phyloP scores from a whole-genome alignment of 495 filamentous ascomycete species.

The Aspergillus indologenus region DNA sequence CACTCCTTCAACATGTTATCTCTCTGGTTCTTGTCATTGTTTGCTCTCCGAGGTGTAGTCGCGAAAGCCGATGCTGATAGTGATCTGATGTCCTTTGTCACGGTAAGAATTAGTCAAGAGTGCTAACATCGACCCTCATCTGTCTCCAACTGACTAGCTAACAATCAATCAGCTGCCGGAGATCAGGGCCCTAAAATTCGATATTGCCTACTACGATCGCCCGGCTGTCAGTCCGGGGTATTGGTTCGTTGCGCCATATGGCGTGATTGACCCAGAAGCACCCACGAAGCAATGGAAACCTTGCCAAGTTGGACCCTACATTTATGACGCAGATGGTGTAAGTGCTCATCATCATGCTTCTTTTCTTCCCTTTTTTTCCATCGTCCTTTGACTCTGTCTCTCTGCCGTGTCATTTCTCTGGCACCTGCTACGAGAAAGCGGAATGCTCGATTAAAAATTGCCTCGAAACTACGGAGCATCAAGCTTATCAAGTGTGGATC shows the following conservation, averaged over 20 bases:
- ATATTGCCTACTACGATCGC: constrained; percentile 25
- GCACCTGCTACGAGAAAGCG: background rate
- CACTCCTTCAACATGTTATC: constrained; percentile 36
- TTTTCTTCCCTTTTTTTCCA: background rate
- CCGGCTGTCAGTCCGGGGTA: constrained; percentile 31
- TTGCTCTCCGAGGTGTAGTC: constrained; percentile 24
- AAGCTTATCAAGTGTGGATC: constrained; percentile 1
- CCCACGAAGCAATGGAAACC: constrained; percentile 32
- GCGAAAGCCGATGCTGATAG: constrained; percentile 32
- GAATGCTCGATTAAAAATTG: background rate
- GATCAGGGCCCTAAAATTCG: constrained; percentile 24
- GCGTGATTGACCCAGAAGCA: constrained; percentile 30
- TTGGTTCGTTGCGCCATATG: constrained; percentile 45
- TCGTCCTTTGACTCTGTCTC: background rate
- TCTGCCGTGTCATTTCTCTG: background rate
- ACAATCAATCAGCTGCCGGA: constrained; percentile 24
- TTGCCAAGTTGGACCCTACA: constrained; percentile 44
- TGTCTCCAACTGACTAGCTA: constrained; percentile 12
- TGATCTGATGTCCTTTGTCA: constrained; percentile 43
- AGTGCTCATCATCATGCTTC: constrained; percentile 6
- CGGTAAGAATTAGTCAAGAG: constrained; percentile 18
- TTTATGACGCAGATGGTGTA: constrained; percentile 42
- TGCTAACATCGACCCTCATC: background rate
- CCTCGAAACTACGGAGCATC: too few relatives aligned
- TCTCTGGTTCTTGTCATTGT: constrained; percentile 27